Base-by-base conservation (phyloP, 805 yeast species). In the Millerago galiae region DNA sequence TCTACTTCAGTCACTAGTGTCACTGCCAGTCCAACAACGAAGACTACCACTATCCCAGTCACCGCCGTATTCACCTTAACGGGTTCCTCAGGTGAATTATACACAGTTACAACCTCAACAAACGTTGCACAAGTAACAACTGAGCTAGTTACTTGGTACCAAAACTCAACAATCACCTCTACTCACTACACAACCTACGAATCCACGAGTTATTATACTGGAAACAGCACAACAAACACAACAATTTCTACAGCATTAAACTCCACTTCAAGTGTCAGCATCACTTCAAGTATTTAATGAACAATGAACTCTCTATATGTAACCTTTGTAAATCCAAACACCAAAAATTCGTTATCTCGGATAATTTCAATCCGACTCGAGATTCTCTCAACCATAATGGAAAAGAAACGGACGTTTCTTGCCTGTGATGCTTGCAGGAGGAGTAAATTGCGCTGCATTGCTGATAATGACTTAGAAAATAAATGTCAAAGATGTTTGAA, bases 51-150 rank as follows among this genome's bases (percentile, higher is more conserved):
- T 26, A 34, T 52, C 16, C 46, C 59, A 28, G 29, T 56, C 14
- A 35, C 46, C 33, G 59, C 58, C 14, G 35, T 50, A 2, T 56
- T 56, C 48, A 56, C 61, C 8, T 34, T 56, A 34, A 55, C 61
- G 5, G 52, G 37, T 17, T 44, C 58, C 6, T 44, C 49, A 25
- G 61, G 60, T 44, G 51, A 45, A 21, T 28, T 45, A 4, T 53
- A 43, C 47, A 53, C 56, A 12, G 42, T 56, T 6, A 40, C 48
- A 2, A 42, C 61, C 4, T 49, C 60, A 2, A 51, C 60, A 13
- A 54, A 52, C 16, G 43, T 55, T 38, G 61, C 54, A 0, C 55
- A 54, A 37, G 55, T 58, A 8, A 41, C 52, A 8, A 55, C 61
- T 2, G 37, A 50, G 15, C 44, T 43, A 31, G 14, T 50, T 15